Percentiles rank a stretch among this genome's conserved stretches.
These are phyloP conservation scores for Rhododendron simsii DNA, from an alignment of 148 eudicot genomes.

Conservation along the genomic window DNA sequence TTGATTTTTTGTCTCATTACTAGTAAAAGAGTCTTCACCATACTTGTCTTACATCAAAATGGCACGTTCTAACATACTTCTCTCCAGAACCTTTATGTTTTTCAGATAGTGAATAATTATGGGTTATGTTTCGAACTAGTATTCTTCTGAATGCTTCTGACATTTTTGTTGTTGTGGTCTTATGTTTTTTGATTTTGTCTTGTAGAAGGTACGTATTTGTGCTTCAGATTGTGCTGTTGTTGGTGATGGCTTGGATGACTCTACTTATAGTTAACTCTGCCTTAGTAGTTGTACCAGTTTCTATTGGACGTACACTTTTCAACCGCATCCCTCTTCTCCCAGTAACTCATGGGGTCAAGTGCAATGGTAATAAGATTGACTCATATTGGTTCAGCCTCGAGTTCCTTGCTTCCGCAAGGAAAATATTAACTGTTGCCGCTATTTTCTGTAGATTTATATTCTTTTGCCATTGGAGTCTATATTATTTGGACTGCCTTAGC, in stretches of 20 bases:
- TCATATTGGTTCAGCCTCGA: not conserved
- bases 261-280: conserved; percentile 76
- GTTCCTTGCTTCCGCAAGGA: not conserved
- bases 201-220: conserved; percentile 74
- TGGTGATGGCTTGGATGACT: conserved; percentile 97
- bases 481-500: conserved; percentile 85
- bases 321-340: conserved; percentile 81
- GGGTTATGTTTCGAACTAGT: not conserved
- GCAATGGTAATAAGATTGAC: conserved; percentile 58
- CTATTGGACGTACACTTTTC: conserved; percentile 75
- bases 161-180: not conserved
- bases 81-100: not conserved
- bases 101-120: not conserved
- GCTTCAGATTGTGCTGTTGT: conserved; percentile 67
- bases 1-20: not conserved
- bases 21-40: not conserved
- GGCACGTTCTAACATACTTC: not conserved
- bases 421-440: not conserved
- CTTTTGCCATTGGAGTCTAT: conserved; percentile 90
- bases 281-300: conserved; percentile 66
- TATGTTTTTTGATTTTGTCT: conserved; percentile 3
- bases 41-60: not conserved
- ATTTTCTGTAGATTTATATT: conserved; percentile 63
- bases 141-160: not conserved
- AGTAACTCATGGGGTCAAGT: conserved; percentile 83